Percentiles rank a stretch among this genome's conserved stretches.
These are phyloP conservation scores for Puya raimondii DNA, from an alignment of 176 grass and related monocot species.

Conservation along the genomic window DNA sequence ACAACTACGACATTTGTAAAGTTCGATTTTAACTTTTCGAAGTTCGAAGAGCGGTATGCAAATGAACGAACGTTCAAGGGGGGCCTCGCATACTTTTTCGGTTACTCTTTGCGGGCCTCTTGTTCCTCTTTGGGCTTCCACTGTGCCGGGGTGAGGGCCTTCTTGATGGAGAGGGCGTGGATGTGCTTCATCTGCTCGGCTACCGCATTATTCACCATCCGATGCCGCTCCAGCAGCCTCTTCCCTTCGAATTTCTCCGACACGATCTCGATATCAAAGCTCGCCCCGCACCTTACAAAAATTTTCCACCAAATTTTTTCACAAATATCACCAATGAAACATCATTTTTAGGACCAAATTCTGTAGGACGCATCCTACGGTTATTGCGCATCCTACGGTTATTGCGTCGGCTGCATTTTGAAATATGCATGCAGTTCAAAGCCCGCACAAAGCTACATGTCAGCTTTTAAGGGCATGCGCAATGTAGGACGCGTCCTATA, in stretches of 20 bases:
- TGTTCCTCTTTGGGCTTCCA: constrained; percentile 42
- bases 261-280: constrained; percentile 84
- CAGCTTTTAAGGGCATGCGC: too few relatives aligned
- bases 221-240: constrained; percentile 82
- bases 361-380: not conserved
- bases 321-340: too few relatives aligned
- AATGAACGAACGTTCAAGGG: not conserved
- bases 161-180: constrained; percentile 97
- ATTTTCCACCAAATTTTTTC: not conserved
- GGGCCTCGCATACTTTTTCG: not conserved
- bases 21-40: too few relatives aligned
- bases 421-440: too few relatives aligned
- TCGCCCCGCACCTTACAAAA: constrained; percentile 60
- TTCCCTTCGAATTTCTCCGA: constrained; percentile 96
- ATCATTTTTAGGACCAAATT: too few relatives aligned
- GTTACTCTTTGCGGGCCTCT: constrained; percentile 3
- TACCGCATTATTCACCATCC: constrained; percentile 82
- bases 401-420: too few relatives aligned
- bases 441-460: too few relatives aligned
- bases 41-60: not conserved
- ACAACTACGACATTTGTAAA: too few relatives aligned
- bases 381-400: not conserved
- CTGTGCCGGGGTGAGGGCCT: constrained; percentile 77
- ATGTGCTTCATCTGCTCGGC: constrained; percentile 76
- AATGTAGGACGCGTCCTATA: not conserved